Evolutionary conservation across 1,284 basidiomycete species (phyloP), one percentile per base, ranked within the genome.

Genomic region (Sporisorium sorghi): DNA sequence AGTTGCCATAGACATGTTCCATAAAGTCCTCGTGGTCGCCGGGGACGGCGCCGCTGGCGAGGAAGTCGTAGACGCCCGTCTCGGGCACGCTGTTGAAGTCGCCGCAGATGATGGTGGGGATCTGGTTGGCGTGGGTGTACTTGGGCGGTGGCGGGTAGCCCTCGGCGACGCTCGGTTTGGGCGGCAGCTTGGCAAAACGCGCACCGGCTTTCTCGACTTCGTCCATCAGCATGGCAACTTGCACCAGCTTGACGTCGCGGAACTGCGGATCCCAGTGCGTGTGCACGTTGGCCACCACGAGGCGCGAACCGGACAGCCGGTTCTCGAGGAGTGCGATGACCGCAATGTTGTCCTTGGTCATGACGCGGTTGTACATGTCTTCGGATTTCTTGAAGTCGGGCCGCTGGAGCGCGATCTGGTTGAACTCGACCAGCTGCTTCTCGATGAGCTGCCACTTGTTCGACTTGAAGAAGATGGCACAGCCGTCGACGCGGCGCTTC

Each of bases 301-400:
- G 86, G 9, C 96, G 90, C 14, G 93, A 91, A 30, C 94, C 95
- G 0, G 93, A 92, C 53, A 89, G 88, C 70, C 89, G 90, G 86
- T 92, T 92, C 87, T 99, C 97, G 80, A 99, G 88, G 46, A 94
- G 88, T 72, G 91, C 91, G 51, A 96, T 88, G 69, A 95, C 90
- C 39, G 93, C 94, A 75, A 99, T 93, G 84, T 98, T 91, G 86
- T 98, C 97, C 85, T 95, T 94, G 72, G 92, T 92, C 84, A 97
- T 90, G 63, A 99, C 94, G 55, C 97, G 93, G 84, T 98, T 98
- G 89, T 98, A 99, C 94, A 99, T 96, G 86, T 98, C 96, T 83
- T 99, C 94, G 5, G 95, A 97, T 87, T 94, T 96, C 86, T 96
- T 94, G 87, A 98, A 96, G 84, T 99, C 96, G 44, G 91, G 89